These are phyloP conservation scores for Amanita subjunquillea DNA, from an alignment of 768 basidiomycete genomes.

Conservation along the genomic window DNA sequence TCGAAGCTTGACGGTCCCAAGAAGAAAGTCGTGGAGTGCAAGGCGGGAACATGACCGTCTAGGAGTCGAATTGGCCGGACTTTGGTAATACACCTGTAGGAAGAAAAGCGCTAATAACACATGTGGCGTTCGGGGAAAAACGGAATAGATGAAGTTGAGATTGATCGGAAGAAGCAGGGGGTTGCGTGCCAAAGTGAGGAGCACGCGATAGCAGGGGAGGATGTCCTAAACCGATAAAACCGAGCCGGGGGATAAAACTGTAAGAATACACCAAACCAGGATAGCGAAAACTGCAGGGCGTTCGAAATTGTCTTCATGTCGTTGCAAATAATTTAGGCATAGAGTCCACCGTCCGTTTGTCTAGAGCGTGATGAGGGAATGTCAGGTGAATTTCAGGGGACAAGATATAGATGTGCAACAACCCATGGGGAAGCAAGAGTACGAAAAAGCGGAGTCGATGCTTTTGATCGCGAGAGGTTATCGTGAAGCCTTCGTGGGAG, in stretches of 20 bases:
- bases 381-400: not conserved
- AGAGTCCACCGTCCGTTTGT: not conserved
- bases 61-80: conserved; percentile 5
- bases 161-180: not conserved
- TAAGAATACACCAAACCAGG: conserved; percentile 4
- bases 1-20: conserved; percentile 4
- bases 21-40: not conserved
- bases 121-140: conserved; percentile 2
- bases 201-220: not conserved
- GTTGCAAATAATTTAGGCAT: conserved; percentile 1
- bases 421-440: not conserved
- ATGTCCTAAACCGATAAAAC: conserved; percentile 5
- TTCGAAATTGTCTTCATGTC: not conserved
- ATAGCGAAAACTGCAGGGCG: conserved; percentile 2
- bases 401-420: conserved; percentile 1
- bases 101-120: conserved; percentile 6
- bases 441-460: not conserved
- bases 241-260: conserved; percentile 4
- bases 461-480: not conserved
- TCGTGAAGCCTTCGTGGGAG: not conserved
- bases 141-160: conserved; percentile 7
- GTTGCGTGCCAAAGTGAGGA: not conserved
- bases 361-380: not conserved
- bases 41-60: conserved; percentile 4
- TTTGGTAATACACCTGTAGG: conserved; percentile 1